These are phyloP conservation scores for Aspergillus novofumigatus DNA, from an alignment of 2,329 filamentous ascomycete genomes.

Conservation along the genomic window DNA sequence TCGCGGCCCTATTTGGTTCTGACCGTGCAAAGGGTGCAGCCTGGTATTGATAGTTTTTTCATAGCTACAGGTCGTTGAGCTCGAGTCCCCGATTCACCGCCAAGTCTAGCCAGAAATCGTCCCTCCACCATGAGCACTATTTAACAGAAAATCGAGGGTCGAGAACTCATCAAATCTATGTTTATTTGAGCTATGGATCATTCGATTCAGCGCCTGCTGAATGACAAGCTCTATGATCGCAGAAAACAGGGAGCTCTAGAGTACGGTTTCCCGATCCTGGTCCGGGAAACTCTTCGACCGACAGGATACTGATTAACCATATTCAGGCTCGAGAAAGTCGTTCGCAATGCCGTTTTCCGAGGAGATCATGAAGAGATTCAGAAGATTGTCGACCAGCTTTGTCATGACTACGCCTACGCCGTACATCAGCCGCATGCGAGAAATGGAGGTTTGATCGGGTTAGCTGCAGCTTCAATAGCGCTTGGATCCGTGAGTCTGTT, in stretches of 20 bases:
- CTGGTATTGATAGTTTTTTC: not conserved
- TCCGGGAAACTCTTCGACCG: not conserved
- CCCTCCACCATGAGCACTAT: slow-evolving; percentile 25
- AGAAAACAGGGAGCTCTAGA: slow-evolving; percentile 94
- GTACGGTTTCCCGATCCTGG: slow-evolving; percentile 51
- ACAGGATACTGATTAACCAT: not conserved
- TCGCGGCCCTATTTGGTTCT: not conserved
- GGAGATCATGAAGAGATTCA: slow-evolving; percentile 77
- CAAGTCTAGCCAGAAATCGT: slow-evolving; percentile 8
- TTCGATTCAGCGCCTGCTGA: slow-evolving; percentile 82
- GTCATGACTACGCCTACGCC: slow-evolving; percentile 95
- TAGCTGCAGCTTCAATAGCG: slow-evolving; percentile 93
- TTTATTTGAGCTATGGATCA: slow-evolving; percentile 64
- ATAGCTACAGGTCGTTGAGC: slow-evolving; percentile 10
- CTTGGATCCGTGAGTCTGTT: slow-evolving; percentile 72
- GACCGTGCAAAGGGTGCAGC: not conserved
- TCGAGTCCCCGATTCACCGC: slow-evolving; percentile 12
- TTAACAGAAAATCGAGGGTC: slow-evolving; percentile 17
- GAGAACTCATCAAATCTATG: slow-evolving; percentile 18
- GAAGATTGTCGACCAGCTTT: slow-evolving; percentile 90
- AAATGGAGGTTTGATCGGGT: slow-evolving; percentile 91
- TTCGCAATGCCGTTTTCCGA: slow-evolving; percentile 73
- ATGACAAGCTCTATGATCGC: slow-evolving; percentile 98
- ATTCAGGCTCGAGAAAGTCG: slow-evolving; percentile 77
- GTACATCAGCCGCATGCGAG: slow-evolving; percentile 94